phyloP scores from a whole-genome alignment of 768 basidiomycete species.

The Hygrocybe coccinea region DNA sequence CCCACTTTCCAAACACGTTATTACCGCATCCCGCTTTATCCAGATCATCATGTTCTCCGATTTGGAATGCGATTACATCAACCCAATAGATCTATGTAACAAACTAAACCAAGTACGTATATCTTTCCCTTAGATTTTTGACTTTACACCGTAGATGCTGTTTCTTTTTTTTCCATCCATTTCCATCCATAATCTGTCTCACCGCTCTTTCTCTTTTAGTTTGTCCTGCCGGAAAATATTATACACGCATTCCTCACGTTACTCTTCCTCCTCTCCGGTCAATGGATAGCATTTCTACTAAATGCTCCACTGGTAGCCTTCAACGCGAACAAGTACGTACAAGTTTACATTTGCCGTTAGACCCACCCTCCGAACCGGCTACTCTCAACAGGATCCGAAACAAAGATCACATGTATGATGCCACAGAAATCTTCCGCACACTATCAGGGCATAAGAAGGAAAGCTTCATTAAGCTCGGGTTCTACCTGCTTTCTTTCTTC shows the following conservation, averaged over 20 bases:
- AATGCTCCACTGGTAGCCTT: constrained; percentile 85
- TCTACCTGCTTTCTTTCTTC: constrained; percentile 88
- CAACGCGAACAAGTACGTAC: constrained; percentile 88
- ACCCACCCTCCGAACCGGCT: constrained; percentile 6
- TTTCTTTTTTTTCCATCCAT: background rate
- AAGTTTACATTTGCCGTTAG: background rate
- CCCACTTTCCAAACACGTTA: background rate
- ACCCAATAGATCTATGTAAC: constrained; percentile 99
- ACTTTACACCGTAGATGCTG: too few relatives aligned
- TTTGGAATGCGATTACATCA: constrained; percentile 99
- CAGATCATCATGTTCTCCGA: constrained; percentile 99
- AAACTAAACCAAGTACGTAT: constrained; percentile 88
- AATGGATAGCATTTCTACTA: constrained; percentile 90
- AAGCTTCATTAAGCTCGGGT: constrained; percentile 90
- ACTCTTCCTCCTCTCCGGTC: constrained; percentile 89
- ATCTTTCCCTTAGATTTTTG: too few relatives aligned
- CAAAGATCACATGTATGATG: constrained; percentile 98
- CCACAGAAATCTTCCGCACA: constrained; percentile 98
- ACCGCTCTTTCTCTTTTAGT: constrained; percentile 45
- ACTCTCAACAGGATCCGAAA: constrained; percentile 64
- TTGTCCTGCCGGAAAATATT: constrained; percentile 93
- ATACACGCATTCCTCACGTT: constrained; percentile 88
- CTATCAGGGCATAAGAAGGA: constrained; percentile 93
- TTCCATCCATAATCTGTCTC: background rate
- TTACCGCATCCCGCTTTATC: background rate